A percentile compares a stretch with the other conserved stretches of the same genome.
Evolutionary conservation across 2,329 filamentous ascomycete species (phyloP).

Genomic region (Colletotrichum sp.): DNA sequence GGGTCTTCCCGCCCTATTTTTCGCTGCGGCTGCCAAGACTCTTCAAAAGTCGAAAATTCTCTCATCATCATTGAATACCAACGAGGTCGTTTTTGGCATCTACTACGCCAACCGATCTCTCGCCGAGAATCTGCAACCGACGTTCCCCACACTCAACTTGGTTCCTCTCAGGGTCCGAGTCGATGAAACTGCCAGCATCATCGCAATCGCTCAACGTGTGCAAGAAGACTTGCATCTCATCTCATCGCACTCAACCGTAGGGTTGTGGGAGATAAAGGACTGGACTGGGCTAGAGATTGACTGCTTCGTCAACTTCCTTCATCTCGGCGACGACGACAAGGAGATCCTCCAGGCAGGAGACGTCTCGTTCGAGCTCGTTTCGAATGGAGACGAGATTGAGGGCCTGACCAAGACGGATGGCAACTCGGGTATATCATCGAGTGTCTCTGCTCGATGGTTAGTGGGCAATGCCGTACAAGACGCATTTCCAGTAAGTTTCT

Average conservation of each 20-base stretch:
- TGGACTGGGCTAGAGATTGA: constrained; percentile 79
- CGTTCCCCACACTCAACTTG: constrained; percentile 78
- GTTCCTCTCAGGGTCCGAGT: constrained; percentile 69
- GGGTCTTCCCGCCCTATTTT: constrained; percentile 75
- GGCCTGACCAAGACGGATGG: background rate
- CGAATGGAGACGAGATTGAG: constrained; percentile 30
- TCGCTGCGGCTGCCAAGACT: constrained; percentile 70
- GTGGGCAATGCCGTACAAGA: constrained; percentile 28
- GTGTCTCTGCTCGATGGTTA: constrained; percentile 19
- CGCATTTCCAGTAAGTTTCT: constrained; percentile 33
- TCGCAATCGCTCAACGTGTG: constrained; percentile 62
- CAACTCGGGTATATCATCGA: background rate
- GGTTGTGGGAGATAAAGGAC: constrained; percentile 71
- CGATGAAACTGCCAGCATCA: constrained; percentile 36
- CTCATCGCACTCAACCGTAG: constrained; percentile 56
- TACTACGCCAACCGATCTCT: constrained; percentile 81
- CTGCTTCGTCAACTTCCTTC: constrained; percentile 83
- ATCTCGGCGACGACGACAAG: constrained; percentile 32
- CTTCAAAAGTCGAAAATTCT: background rate
- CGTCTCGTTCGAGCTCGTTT: background rate
- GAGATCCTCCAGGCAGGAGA: background rate
- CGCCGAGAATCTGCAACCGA: constrained; percentile 50
- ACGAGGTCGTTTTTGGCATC: constrained; percentile 71
- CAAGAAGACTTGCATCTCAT: constrained; percentile 73
- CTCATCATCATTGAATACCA: background rate